Evolutionary conservation across 2,329 filamentous ascomycete genomes (phyloP).

Genomic region (Colletotrichum shisoi): DNA sequence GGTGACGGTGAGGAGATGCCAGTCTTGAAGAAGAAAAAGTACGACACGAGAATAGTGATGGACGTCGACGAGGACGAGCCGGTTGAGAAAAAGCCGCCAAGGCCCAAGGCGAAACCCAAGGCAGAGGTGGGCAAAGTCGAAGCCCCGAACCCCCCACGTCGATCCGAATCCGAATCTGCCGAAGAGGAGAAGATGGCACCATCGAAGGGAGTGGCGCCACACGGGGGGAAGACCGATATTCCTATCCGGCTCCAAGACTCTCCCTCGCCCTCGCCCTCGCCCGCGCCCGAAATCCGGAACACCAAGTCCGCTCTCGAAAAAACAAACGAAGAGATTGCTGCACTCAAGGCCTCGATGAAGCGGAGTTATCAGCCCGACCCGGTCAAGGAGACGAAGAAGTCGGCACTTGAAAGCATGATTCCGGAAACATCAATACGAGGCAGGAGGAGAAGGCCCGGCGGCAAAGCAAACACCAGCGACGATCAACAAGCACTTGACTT

Average conservation of each 20-base stretch:
- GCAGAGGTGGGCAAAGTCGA: constrained; percentile 43
- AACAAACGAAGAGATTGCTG: constrained; percentile 82
- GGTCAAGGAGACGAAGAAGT: constrained; percentile 68
- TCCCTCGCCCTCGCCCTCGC: constrained; percentile 45
- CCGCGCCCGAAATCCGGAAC: constrained; percentile 47
- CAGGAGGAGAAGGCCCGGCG: constrained; percentile 72
- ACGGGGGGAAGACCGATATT: constrained; percentile 10
- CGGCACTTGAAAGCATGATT: constrained; percentile 76
- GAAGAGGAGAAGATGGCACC: constrained; percentile 41
- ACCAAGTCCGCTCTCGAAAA: constrained; percentile 66
- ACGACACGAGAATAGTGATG: constrained; percentile 77
- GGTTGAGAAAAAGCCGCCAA: constrained; percentile 44
- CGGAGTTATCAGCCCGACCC: constrained; percentile 63
- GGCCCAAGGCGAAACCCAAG: constrained; percentile 47
- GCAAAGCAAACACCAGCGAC: constrained; percentile 60
- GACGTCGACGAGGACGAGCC: constrained; percentile 58
- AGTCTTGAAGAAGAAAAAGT: constrained; percentile 77
- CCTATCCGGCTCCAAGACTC: constrained; percentile 40
- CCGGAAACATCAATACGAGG: constrained; percentile 74
- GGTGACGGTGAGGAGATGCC: constrained; percentile 65
- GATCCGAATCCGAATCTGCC: neutral
- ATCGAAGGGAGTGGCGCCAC: constrained; percentile 41
- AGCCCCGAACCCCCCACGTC: constrained; percentile 1
- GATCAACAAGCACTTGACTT: constrained; percentile 73
- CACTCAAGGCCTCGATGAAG: constrained; percentile 82